A percentile compares a stretch with the other conserved stretches of the same genome.
These are phyloP conservation scores for Amanita fuliginea DNA, from an alignment of 768 basidiomycete species.

Conservation along the genomic window DNA sequence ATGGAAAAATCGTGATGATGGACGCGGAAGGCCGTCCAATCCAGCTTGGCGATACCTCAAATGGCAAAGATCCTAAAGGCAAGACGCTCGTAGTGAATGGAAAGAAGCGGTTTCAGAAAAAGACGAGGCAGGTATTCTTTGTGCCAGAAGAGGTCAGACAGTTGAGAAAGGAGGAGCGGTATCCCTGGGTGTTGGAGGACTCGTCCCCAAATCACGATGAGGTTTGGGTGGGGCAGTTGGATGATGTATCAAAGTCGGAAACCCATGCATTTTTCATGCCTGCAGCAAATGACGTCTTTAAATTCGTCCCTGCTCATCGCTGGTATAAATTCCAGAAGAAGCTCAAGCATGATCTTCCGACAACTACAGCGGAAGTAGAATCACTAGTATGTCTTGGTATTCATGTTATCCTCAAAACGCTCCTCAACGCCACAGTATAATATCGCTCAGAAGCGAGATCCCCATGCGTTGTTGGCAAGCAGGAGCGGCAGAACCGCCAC, in stretches of 20 bases:
- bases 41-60: slow-evolving; percentile 21
- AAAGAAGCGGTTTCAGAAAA: slow-evolving; percentile 73
- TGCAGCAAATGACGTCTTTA: slow-evolving; percentile 69
- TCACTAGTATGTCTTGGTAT: slow-evolving; percentile 32
- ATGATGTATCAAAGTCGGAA: slow-evolving; percentile 60
- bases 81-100: slow-evolving; percentile 29
- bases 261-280: slow-evolving; percentile 82
- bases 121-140: slow-evolving; percentile 75
- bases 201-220: slow-evolving; percentile 46
- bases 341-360: slow-evolving; percentile 61
- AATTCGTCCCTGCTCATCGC: slow-evolving; percentile 77
- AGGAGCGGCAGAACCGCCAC: slow-evolving; percentile 53
- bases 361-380: slow-evolving; percentile 58
- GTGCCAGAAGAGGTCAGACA: slow-evolving; percentile 71
- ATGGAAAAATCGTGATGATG: slow-evolving; percentile 74
- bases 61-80: slow-evolving; percentile 26
- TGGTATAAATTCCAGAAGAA: slow-evolving; percentile 94
- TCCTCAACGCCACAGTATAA: slow-evolving; percentile 23
- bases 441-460: slow-evolving; percentile 65
- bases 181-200: slow-evolving; percentile 91
- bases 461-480: slow-evolving; percentile 60
- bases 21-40: slow-evolving; percentile 71
- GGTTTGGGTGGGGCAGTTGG: slow-evolving; percentile 74
- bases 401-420: slow-evolving; percentile 12
- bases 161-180: slow-evolving; percentile 75